phyloP scores from a whole-genome alignment of 306 rosid species.

The Psophocarpus tetragonolobus region DNA sequence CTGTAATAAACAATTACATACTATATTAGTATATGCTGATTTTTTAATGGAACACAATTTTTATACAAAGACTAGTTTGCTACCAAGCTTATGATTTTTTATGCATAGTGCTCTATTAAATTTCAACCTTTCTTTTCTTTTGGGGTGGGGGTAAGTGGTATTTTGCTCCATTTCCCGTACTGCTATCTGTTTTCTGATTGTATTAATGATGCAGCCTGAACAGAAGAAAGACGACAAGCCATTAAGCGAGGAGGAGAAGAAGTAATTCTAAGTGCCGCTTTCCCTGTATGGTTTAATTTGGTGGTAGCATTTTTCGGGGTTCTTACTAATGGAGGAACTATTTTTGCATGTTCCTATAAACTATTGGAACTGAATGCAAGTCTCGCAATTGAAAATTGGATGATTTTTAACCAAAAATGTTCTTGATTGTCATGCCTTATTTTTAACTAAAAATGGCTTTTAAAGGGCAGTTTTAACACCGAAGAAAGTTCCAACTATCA shows the following conservation, averaged over 20 bases:
- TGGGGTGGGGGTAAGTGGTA: neutral
- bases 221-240: slow-evolving; percentile 73
- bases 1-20: neutral
- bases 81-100: neutral
- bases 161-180: slow-evolving; percentile 18
- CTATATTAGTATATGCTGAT: neutral
- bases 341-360: slow-evolving; percentile 10
- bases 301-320: slow-evolving; percentile 24
- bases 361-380: slow-evolving; percentile 18
- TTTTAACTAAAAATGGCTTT: slow-evolving; percentile 11
- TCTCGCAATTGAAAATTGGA: slow-evolving; percentile 15
- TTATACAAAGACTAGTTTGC: neutral
- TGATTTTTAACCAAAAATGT: slow-evolving; percentile 3
- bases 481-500: slow-evolving; percentile 16
- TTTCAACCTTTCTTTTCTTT: neutral
- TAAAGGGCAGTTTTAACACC: neutral
- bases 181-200: slow-evolving; percentile 34
- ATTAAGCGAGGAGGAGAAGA: slow-evolving; percentile 66
- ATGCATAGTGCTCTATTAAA: neutral
- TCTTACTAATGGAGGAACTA: slow-evolving; percentile 11
- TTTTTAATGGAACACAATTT: neutral
- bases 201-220: slow-evolving; percentile 43
- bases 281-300: slow-evolving; percentile 27
- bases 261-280: slow-evolving; percentile 34
- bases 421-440: neutral